phyloP scores from a whole-genome alignment of 306 rosid species.

The Castanospermum australe region DNA sequence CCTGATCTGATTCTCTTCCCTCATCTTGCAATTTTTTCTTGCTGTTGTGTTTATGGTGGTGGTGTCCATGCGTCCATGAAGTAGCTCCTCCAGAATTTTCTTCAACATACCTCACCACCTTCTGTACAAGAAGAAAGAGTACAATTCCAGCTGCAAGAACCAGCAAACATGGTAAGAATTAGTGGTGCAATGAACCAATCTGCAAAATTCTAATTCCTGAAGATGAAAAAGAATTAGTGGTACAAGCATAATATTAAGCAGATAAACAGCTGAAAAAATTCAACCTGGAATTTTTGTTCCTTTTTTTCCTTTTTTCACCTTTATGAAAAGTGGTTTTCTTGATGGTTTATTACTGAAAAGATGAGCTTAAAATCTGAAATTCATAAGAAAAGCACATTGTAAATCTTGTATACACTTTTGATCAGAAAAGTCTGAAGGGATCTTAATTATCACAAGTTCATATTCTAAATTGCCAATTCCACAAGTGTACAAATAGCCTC shows the following conservation, averaged over 20 bases:
- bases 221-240: slow-evolving; percentile 11
- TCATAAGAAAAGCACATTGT: background rate
- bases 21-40: slow-evolving; percentile 49
- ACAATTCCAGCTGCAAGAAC: slow-evolving; percentile 85
- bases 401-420: background rate
- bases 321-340: background rate
- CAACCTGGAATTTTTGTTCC: background rate
- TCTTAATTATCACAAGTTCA: background rate
- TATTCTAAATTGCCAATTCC: background rate
- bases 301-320: background rate
- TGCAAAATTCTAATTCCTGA: background rate
- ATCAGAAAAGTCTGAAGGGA: background rate
- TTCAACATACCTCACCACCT: slow-evolving; percentile 87
- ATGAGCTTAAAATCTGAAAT: background rate
- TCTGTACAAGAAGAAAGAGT: slow-evolving; percentile 91
- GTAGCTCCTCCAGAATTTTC: slow-evolving; percentile 70
- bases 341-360: background rate
- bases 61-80: slow-evolving; percentile 76
- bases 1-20: slow-evolving; percentile 34
- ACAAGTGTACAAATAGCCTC: background rate
- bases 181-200: slow-evolving; percentile 19
- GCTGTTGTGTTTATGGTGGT: slow-evolving; percentile 67
- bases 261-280: background rate
- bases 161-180: slow-evolving; percentile 17
- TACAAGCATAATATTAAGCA: background rate